Conservation (phyloP, 495 filamentous ascomycete genomes). For the Neurospora cerealis region DNA sequence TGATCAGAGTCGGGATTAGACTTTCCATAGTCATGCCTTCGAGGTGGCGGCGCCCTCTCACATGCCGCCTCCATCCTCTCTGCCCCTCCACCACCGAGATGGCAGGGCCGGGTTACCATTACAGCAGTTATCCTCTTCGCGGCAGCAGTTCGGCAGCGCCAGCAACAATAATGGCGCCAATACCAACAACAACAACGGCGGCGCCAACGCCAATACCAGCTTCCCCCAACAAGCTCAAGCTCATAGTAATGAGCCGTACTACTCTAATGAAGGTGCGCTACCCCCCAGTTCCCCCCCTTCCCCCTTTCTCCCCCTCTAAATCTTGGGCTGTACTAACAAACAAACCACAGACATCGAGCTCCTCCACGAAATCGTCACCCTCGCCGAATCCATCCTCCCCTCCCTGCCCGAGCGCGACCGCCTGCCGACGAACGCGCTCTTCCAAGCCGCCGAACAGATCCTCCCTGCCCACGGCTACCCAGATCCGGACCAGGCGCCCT, state of each 20-base stretch:
- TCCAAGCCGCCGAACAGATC: constrained; percentile 66
- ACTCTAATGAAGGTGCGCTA: constrained; percentile 55
- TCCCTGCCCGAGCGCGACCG: constrained; percentile 47
- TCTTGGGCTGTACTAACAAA: too few species aligned
- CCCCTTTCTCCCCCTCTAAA: too few species aligned
- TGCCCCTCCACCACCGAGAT: constrained; percentile 15
- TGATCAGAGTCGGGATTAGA: constrained; percentile 6
- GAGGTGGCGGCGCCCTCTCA: constrained; percentile 16
- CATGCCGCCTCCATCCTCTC: constrained; percentile 25
- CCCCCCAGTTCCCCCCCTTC: neutral
- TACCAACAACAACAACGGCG: neutral
- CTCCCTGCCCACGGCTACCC: constrained; percentile 52
- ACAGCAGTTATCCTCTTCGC: constrained; percentile 13
- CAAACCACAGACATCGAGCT: constrained; percentile 73
- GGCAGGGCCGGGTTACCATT: constrained; percentile 36
- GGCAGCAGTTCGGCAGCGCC: neutral
- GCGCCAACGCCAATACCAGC: constrained; percentile 26
- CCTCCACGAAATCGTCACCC: constrained; percentile 63
- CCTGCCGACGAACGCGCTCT: constrained; percentile 68
- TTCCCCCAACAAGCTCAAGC: neutral
- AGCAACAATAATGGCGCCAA: too few species aligned
- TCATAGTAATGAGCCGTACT: constrained; percentile 19
- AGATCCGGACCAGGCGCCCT: constrained; percentile 56
- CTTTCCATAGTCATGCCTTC: constrained; percentile 25
- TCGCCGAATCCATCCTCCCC: constrained; percentile 51